Percentiles rank a stretch among this genome's conserved stretches.
phyloP scores from a whole-genome alignment of 1,139 yeast genomes.

The Nadsonia commutata region DNA sequence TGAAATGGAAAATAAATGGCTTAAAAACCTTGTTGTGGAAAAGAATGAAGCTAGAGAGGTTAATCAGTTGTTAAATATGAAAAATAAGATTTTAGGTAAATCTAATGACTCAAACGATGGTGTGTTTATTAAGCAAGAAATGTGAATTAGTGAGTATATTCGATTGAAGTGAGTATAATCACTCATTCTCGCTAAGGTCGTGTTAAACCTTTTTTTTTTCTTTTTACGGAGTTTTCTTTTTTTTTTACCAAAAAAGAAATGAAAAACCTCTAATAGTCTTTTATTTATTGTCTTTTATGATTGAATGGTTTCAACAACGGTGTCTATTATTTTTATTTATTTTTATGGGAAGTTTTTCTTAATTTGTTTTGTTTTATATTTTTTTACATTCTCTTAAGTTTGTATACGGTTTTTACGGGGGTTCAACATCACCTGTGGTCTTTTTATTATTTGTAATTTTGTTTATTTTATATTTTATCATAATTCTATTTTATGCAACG shows the following conservation, averaged over 20 bases:
- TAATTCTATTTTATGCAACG: too few relatives aligned
- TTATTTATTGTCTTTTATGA: background rate
- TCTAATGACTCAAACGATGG: background rate
- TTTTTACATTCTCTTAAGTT: background rate
- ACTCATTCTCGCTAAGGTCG: too few relatives aligned
- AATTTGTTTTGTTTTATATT: background rate
- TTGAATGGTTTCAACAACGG: background rate
- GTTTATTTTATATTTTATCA: too few relatives aligned
- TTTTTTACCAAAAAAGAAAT: too few relatives aligned
- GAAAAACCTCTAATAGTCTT: background rate
- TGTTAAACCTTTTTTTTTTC: background rate
- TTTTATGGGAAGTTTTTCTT: background rate
- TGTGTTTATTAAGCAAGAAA: background rate
- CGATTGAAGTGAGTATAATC: too few relatives aligned
- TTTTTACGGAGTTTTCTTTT: background rate
- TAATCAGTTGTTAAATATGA: conserved; percentile 4
- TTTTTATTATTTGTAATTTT: background rate
- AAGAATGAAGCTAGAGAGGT: conserved; percentile 6
- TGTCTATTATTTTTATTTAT: background rate
- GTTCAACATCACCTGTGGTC: background rate
- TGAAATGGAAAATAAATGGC: conserved; percentile 74
- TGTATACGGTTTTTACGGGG: background rate
- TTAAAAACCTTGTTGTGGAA: conserved; percentile 52
- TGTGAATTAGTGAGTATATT: background rate
- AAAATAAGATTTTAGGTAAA: conserved; percentile 4